Conservation (phyloP, 176 grass and related monocot genomes). For the Phragmites australis region DNA sequence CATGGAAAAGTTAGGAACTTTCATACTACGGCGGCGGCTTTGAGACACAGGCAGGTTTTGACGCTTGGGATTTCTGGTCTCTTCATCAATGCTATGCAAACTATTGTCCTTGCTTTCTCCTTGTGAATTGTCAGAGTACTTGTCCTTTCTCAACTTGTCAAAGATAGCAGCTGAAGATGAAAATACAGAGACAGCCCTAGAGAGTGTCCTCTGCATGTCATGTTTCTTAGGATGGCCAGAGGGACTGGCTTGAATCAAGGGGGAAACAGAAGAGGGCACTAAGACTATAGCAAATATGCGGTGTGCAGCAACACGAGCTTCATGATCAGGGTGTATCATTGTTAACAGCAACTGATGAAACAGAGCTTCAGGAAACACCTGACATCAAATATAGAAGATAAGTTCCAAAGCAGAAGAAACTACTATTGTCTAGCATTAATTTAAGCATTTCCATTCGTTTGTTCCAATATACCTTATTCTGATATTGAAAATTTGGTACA, state of each 20-base stretch:
- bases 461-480: conserved; percentile 70
- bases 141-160: conserved; percentile 88
- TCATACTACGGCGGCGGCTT: conserved; percentile 60
- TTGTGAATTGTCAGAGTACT: conserved; percentile 53
- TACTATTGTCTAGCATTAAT: conserved; percentile 25
- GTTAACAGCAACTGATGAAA: conserved; percentile 97
- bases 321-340: conserved; percentile 95
- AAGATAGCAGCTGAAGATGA: conserved; percentile 99
- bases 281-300: conserved; percentile 99
- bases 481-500: conserved; percentile 90
- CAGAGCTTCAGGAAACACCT: conserved; percentile 97
- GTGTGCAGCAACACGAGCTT: conserved; percentile 84
- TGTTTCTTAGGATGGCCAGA: conserved; percentile 50
- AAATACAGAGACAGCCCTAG: conserved; percentile 96
- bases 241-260: conserved; percentile 46
- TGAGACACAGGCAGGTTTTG: conserved; percentile 67
- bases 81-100: conserved; percentile 45
- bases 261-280: conserved; percentile 90
- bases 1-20: conserved; percentile 66
- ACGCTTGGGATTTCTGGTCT: conserved; percentile 49
- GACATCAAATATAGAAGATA: conserved; percentile 42
- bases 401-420: conserved; percentile 25
- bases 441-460: conserved; percentile 19
- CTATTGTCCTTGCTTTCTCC: conserved; percentile 53
- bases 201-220: conserved; percentile 94